Conservation (phyloP, 169 alveolate species). For the Cryptosporidium parvum region DNA sequence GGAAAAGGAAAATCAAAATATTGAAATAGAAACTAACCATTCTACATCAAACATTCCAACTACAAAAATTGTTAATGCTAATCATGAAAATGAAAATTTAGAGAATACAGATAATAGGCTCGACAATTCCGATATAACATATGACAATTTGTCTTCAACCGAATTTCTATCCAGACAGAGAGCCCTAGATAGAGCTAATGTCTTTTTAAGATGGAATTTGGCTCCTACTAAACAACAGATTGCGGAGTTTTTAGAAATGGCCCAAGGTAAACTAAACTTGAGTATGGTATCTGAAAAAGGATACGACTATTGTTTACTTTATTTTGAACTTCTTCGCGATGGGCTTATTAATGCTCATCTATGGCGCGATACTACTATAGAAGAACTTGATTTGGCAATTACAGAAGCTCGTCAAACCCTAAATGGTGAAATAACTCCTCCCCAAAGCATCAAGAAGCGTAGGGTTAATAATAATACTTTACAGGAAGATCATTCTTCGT, state of each 20-base stretch:
- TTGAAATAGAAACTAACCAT: neutral
- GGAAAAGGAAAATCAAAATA: neutral
- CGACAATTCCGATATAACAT: neutral
- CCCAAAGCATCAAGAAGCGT: constrained; percentile 38
- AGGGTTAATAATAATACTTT: neutral
- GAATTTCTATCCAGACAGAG: constrained; percentile 66
- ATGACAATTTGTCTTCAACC: neutral
- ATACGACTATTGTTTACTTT: constrained; percentile 63
- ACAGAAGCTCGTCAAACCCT: constrained; percentile 51
- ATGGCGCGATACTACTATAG: constrained; percentile 54
- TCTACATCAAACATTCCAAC: neutral
- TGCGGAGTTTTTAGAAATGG: constrained; percentile 63
- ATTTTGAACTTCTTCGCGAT: constrained; percentile 66
- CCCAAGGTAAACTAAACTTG: constrained; percentile 61
- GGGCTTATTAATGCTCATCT: constrained; percentile 47
- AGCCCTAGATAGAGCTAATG: constrained; percentile 72
- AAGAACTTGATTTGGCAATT: constrained; percentile 14
- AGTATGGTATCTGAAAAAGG: constrained; percentile 73
- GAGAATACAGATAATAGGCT: neutral
- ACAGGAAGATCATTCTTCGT: constrained; percentile 3
- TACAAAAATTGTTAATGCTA: neutral
- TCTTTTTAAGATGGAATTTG: constrained; percentile 71
- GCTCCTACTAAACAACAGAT: constrained; percentile 48
- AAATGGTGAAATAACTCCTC: constrained; percentile 38
- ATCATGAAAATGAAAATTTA: constrained; percentile 6